phyloP scores from a whole-genome alignment of 192 early-diverging fungal species.

The Umbelopsis sp. region DNA sequence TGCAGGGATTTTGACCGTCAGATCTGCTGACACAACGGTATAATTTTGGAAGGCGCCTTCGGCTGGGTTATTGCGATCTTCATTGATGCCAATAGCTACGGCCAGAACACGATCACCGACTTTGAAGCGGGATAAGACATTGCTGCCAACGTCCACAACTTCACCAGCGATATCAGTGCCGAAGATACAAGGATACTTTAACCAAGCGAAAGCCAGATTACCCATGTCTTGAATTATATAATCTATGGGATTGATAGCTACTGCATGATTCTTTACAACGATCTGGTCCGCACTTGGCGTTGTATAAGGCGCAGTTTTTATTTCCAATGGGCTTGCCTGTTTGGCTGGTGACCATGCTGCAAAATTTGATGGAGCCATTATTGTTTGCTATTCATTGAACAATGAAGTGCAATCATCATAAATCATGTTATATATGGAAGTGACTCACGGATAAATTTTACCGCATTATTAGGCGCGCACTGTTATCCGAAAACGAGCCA shows the following conservation, averaged over 20 bases:
- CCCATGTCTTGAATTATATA: no score
- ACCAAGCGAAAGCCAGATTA: no score
- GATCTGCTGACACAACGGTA: not conserved
- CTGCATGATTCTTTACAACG: slow-evolving; percentile 7
- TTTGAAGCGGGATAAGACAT: slow-evolving; percentile 36
- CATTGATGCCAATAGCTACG: slow-evolving; percentile 41
- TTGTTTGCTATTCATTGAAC: no score
- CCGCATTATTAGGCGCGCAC: no score
- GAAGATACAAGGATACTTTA: not conserved
- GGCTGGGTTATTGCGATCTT: slow-evolving; percentile 19
- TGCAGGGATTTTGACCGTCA: slow-evolving; percentile 18
- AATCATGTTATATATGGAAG: no score
- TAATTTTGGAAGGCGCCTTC: slow-evolving; percentile 11
- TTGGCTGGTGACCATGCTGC: not conserved
- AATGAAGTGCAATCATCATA: no score
- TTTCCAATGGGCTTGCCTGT: not conserved
- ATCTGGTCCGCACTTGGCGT: slow-evolving; percentile 1
- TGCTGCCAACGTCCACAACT: slow-evolving; percentile 1
- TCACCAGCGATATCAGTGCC: slow-evolving; percentile 4
- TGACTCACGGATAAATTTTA: no score
- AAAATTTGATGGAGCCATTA: not conserved
- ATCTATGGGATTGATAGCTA: slow-evolving; percentile 21
- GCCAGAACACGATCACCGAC: slow-evolving; percentile 55
- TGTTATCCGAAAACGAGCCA: no score
- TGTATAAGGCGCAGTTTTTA: not conserved